Evolutionary conservation across 495 filamentous ascomycete genomes (phyloP).

Genomic region (Penicillium soppii): DNA sequence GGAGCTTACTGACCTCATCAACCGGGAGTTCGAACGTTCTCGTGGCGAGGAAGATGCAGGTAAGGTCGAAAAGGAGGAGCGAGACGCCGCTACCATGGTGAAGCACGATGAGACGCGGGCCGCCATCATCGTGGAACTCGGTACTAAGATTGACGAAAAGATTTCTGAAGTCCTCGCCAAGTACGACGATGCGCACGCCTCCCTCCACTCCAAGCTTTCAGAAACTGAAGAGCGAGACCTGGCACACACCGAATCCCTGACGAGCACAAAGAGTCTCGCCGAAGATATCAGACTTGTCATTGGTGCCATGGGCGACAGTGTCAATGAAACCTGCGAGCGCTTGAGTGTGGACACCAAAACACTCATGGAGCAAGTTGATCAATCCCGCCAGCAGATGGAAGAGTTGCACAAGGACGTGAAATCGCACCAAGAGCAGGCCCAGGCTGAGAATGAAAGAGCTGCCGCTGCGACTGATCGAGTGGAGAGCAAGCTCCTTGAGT

Average conservation of each 20-base stretch:
- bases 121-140: slow-evolving; percentile 55
- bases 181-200: slow-evolving; percentile 75
- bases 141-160: slow-evolving; percentile 72
- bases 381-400: slow-evolving; percentile 73
- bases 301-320: slow-evolving; percentile 77
- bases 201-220: slow-evolving; percentile 66
- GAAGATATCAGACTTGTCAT: slow-evolving; percentile 84
- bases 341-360: slow-evolving; percentile 81
- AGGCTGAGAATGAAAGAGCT: slow-evolving; percentile 70
- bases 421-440: slow-evolving; percentile 72
- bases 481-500: slow-evolving; percentile 72
- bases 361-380: slow-evolving; percentile 75
- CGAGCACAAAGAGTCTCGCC: slow-evolving; percentile 70
- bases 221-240: slow-evolving; percentile 64
- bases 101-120: slow-evolving; percentile 63
- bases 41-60: slow-evolving; percentile 65
- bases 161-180: slow-evolving; percentile 75
- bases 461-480: slow-evolving; percentile 70
- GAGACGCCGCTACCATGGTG: slow-evolving; percentile 66
- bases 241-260: slow-evolving; percentile 66
- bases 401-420: slow-evolving; percentile 70
- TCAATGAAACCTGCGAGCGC: slow-evolving; percentile 81
- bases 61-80: slow-evolving; percentile 75
- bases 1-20: slow-evolving; percentile 76
- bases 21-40: slow-evolving; percentile 75